These are phyloP conservation scores for Leccinum broughii DNA, from an alignment of 768 basidiomycete genomes.

Conservation along the genomic window DNA sequence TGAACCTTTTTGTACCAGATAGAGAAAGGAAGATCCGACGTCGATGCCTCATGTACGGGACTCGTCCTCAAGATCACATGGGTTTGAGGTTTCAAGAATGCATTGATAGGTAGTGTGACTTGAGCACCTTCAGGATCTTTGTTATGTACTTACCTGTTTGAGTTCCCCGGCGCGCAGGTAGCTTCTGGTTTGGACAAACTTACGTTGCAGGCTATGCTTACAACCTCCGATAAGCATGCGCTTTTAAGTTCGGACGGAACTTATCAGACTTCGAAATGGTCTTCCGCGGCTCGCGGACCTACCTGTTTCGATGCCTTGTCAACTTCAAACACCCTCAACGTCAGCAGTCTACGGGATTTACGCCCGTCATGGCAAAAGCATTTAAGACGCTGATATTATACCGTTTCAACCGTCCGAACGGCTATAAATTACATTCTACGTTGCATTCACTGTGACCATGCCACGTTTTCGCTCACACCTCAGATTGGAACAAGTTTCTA, in stretches of 20 bases:
- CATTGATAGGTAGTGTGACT: background rate
- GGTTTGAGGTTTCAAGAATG: background rate
- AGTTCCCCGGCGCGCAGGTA: background rate
- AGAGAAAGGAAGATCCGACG: background rate
- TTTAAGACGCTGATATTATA: background rate
- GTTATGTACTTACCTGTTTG: background rate
- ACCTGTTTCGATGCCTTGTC: background rate
- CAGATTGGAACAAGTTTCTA: background rate
- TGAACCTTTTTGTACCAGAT: slow-evolving; percentile 3
- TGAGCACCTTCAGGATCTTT: background rate
- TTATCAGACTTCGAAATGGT: background rate
- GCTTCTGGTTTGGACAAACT: slow-evolving; percentile 1
- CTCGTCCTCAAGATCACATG: background rate
- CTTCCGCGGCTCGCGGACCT: background rate
- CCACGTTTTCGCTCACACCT: background rate
- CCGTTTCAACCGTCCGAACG: background rate
- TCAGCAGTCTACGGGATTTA: background rate
- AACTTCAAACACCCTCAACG: background rate
- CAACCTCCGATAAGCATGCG: background rate
- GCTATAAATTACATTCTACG: background rate
- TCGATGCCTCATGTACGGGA: background rate
- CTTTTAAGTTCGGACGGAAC: background rate
- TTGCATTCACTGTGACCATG: background rate
- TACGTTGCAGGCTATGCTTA: slow-evolving; percentile 1
- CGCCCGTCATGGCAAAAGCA: background rate